These are phyloP conservation scores for Ophiognomonia clavigignenti-juglandacearum DNA, from an alignment of 2,329 filamentous ascomycete genomes.

Conservation along the genomic window DNA sequence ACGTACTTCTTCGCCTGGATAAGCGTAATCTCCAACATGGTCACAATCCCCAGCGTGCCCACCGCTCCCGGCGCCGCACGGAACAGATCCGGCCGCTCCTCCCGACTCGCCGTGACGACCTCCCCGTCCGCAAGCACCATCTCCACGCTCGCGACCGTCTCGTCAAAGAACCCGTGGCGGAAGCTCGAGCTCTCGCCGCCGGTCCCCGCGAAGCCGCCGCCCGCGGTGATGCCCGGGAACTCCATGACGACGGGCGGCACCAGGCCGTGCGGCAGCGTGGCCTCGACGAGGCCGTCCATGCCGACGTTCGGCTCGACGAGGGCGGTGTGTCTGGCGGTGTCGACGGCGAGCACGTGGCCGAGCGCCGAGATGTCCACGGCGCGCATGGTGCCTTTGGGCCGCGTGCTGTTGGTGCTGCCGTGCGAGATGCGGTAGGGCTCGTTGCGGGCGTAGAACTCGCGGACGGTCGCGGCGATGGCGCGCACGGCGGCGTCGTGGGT, in stretches of 20 bases:
- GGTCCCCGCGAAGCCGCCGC: conserved; percentile 66
- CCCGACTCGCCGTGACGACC: conserved; percentile 45
- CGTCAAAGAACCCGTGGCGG: conserved; percentile 66
- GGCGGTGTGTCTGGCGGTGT: conserved; percentile 49
- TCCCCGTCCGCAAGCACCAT: conserved; percentile 66
- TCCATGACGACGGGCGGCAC: conserved; percentile 72
- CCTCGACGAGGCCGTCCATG: conserved; percentile 65
- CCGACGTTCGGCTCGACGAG: conserved; percentile 69
- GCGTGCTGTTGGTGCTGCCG: conserved; percentile 73
- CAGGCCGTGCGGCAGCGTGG: conserved; percentile 58
- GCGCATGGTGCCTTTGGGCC: conserved; percentile 46
- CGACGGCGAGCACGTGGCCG: conserved; percentile 58
- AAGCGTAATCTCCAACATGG: conserved; percentile 60
- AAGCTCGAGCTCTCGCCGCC: conserved; percentile 68
- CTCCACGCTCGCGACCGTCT: conserved; percentile 58
- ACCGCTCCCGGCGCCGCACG: conserved; percentile 61
- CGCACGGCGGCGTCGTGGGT: conserved; percentile 44
- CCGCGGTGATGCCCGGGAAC: conserved; percentile 70
- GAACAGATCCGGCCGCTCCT: conserved; percentile 51
- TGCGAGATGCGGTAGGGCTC: conserved; percentile 70
- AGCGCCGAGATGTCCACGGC: conserved; percentile 63
- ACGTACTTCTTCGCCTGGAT: conserved; percentile 58
- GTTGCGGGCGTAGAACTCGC: conserved; percentile 40
- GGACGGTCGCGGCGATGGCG: conserved; percentile 42
- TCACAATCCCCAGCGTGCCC: conserved; percentile 64